Evolutionary conservation across 1,284 basidiomycete species (phyloP).

Genomic region (Apiotrichum gracile): DNA sequence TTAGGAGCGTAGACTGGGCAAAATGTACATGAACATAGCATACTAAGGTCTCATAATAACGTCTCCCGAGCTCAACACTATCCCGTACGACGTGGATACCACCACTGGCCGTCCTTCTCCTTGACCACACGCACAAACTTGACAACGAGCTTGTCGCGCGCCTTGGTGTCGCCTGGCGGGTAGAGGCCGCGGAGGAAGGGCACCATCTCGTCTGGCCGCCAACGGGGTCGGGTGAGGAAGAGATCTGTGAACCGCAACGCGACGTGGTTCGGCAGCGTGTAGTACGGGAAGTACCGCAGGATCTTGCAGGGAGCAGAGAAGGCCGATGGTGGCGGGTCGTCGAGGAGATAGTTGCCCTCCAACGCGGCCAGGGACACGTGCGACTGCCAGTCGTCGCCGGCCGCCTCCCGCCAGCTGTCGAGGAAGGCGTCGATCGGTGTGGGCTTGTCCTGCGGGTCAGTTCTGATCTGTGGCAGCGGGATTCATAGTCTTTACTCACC

Average conservation of each 20-base stretch:
- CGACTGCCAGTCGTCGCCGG: conserved; percentile 67
- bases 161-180: conserved; percentile 63
- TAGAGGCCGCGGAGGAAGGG: conserved; percentile 76
- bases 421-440: conserved; percentile 54
- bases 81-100: conserved; percentile 40
- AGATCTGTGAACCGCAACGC: conserved; percentile 72
- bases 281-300: conserved; percentile 66
- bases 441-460: conserved; percentile 10
- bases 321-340: conserved; percentile 18
- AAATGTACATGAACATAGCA: too few relatives aligned
- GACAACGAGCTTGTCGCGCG: conserved; percentile 73
- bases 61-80: background rate
- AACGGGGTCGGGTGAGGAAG: conserved; percentile 68
- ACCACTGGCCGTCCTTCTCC: conserved; percentile 54
- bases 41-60: too few relatives aligned
- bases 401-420: conserved; percentile 59
- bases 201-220: conserved; percentile 70
- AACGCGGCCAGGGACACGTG: conserved; percentile 52
- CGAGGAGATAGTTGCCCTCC: conserved; percentile 65
- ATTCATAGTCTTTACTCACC: conserved; percentile 46
- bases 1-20: too few relatives aligned
- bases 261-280: conserved; percentile 64
- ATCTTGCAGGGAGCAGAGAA: conserved; percentile 22
- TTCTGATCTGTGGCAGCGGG: conserved; percentile 53
- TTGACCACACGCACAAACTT: conserved; percentile 76